A percentile compares a stretch with the other conserved stretches of the same genome.
Conservation (phyloP, 1,284 basidiomycete genomes). For the Microbotryomycetes sp. region DNA sequence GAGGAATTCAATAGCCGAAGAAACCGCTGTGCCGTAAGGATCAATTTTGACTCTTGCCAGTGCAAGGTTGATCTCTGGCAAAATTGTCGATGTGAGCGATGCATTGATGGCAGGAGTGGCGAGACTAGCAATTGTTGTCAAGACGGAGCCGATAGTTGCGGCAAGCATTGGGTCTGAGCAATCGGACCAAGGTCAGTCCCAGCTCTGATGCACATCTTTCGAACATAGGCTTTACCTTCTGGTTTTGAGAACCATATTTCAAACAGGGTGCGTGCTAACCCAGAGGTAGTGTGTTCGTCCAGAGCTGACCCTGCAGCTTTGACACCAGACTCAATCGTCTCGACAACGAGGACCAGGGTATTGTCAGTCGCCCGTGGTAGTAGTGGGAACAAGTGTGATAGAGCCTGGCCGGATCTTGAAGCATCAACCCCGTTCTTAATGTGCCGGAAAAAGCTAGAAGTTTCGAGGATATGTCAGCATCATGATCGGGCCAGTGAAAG, state of each 20-base stretch:
- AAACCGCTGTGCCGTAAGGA: conserved; percentile 36
- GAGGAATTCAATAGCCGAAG: conserved; percentile 73
- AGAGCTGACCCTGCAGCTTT: conserved; percentile 58
- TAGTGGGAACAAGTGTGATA: conserved; percentile 78
- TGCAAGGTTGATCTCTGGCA: conserved; percentile 63
- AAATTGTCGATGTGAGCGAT: conserved; percentile 61
- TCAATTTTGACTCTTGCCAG: conserved; percentile 50
- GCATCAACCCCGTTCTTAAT: conserved; percentile 51
- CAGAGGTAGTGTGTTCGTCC: conserved; percentile 58
- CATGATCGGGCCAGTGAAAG: not conserved
- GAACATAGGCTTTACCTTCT: conserved; percentile 52
- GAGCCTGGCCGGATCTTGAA: conserved; percentile 64
- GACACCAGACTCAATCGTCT: conserved; percentile 54
- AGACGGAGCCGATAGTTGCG: conserved; percentile 75
- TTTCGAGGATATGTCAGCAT: no score
- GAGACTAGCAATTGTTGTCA: conserved; percentile 62
- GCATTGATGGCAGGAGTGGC: conserved; percentile 57
- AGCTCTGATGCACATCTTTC: no score
- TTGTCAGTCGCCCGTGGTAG: conserved; percentile 73
- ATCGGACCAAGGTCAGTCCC: not conserved
- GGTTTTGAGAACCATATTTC: conserved; percentile 78
- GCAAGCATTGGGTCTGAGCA: conserved; percentile 75
- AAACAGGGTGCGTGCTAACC: conserved; percentile 59
- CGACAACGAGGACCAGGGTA: conserved; percentile 81
- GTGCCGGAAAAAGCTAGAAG: conserved; percentile 48